Evolutionary conservation across 352 stramenopile genomes (phyloP).

Genomic region (Phytophthora sp.): DNA sequence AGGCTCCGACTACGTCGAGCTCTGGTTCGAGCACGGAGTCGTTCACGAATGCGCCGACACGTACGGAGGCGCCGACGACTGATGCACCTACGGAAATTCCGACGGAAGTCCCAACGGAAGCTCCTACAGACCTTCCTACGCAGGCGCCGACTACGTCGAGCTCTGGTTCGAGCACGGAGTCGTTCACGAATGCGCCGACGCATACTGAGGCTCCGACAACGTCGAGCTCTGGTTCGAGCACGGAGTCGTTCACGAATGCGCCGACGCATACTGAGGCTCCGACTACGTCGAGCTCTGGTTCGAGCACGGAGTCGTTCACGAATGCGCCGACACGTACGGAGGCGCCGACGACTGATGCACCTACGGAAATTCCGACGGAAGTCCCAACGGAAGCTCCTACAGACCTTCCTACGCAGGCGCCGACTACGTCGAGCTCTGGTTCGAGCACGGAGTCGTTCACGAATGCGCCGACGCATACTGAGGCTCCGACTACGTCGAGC

Average conservation of each 20-base stretch:
- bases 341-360: too few relatives aligned
- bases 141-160: neutral
- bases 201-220: neutral
- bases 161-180: neutral
- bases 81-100: neutral
- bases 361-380: too few relatives aligned
- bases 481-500: too few relatives aligned
- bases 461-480: too few relatives aligned
- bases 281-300: neutral
- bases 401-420: neutral
- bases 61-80: neutral
- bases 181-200: neutral
- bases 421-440: neutral
- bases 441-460: too few relatives aligned
- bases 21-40: neutral
- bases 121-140: neutral
- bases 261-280: neutral
- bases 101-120: neutral
- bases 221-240: neutral
- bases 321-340: conserved; percentile 11
- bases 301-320: neutral
- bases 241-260: neutral
- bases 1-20: neutral
- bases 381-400: conserved; percentile 3
- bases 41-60: conserved; percentile 4